phyloP scores from a whole-genome alignment of 495 filamentous ascomycete genomes.

The Parathielavia appendiculata region DNA sequence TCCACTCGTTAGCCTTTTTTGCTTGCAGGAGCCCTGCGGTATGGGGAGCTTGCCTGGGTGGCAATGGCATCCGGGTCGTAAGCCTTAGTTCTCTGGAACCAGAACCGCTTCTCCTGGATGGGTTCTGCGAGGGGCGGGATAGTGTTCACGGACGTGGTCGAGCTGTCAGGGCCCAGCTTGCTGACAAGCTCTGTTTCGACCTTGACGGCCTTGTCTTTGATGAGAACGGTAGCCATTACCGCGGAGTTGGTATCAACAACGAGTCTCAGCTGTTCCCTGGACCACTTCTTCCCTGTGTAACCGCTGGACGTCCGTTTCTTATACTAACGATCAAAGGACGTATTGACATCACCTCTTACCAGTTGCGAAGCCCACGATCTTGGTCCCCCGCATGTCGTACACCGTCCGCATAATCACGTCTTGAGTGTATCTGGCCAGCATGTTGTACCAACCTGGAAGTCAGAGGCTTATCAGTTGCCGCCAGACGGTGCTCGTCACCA shows the following conservation, averaged over 20 bases:
- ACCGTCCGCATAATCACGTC: constrained; percentile 20
- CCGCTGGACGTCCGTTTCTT: not conserved
- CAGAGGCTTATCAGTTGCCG: not conserved
- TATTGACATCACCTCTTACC: not conserved
- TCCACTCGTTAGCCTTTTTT: not conserved
- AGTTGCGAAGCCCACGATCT: not conserved
- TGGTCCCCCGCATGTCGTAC: constrained; percentile 13
- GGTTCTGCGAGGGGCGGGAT: constrained; percentile 38
- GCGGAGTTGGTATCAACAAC: too few species aligned
- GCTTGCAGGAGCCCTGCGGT: not conserved
- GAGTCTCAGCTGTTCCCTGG: too few species aligned
- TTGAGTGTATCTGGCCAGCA: constrained; percentile 3
- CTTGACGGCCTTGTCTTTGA: constrained; percentile 2
- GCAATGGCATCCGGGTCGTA: constrained; percentile 53
- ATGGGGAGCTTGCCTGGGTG: constrained; percentile 38
- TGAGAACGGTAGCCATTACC: constrained; percentile 29
- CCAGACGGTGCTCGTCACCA: too few species aligned
- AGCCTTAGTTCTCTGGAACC: constrained; percentile 37
- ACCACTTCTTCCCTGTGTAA: too few species aligned
- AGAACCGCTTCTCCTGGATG: constrained; percentile 40
- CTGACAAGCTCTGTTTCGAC: constrained; percentile 11
- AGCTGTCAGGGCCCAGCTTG: constrained; percentile 15
- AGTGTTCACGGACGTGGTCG: constrained; percentile 19
- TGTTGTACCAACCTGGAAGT: not conserved
- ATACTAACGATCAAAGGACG: not conserved